These are phyloP conservation scores for Fusarium buharicum DNA, from an alignment of 2,329 filamentous ascomycete species.

Conservation along the genomic window DNA sequence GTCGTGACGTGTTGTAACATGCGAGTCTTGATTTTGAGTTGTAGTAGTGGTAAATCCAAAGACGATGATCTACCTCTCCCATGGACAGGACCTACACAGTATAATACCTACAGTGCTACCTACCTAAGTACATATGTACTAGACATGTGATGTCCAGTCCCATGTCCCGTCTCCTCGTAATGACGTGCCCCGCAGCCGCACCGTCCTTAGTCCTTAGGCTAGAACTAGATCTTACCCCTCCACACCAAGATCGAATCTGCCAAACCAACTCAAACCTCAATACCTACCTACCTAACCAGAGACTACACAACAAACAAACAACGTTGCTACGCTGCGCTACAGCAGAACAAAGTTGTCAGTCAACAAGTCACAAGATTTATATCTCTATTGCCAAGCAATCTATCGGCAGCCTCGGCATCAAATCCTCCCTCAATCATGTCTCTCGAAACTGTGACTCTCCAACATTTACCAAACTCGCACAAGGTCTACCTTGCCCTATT, in stretches of 20 bases:
- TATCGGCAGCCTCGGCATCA: conserved; percentile 19
- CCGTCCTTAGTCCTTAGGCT: conserved; percentile 6
- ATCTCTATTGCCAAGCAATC: not conserved
- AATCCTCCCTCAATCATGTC: conserved; percentile 52
- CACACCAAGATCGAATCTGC: conserved; percentile 36
- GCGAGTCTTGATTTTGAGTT: conserved; percentile 17
- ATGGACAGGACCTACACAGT: conserved; percentile 16
- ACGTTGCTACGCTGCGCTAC: conserved; percentile 15
- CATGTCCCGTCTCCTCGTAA: not conserved
- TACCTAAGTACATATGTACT: too few relatives aligned
- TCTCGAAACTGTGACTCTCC: conserved; percentile 75
- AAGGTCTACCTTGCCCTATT: conserved; percentile 81
- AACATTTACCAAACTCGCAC: conserved; percentile 77
- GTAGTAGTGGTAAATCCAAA: conserved; percentile 14
- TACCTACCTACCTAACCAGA: not conserved
- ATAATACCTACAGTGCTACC: too few relatives aligned
- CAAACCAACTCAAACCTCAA: conserved; percentile 7
- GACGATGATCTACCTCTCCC: not conserved
- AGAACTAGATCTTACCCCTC: conserved; percentile 38
- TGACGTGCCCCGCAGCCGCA: conserved; percentile 25
- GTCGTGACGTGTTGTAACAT: conserved; percentile 23
- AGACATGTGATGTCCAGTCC: conserved; percentile 36
- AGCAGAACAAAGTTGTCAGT: conserved; percentile 1
- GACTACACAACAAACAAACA: conserved; percentile 9
- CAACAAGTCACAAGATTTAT: conserved; percentile 11